Base-by-base conservation (phyloP, 2,329 filamentous ascomycete species). In the Sporothrix luriei region DNA sequence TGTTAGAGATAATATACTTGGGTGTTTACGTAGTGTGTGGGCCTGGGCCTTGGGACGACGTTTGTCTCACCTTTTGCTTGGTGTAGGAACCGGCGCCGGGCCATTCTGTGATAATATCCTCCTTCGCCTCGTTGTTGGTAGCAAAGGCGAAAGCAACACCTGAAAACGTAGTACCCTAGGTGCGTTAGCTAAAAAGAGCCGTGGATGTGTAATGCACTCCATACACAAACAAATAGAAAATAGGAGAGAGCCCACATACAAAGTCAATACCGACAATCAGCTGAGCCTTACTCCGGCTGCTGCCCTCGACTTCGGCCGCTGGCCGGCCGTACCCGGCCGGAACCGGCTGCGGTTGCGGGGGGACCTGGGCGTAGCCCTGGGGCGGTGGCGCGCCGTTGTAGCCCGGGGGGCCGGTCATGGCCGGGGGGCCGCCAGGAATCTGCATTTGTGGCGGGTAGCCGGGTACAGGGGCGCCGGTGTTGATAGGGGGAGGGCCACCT, bases 41-140 rank as follows among this genome's bases (percentile, higher is more conserved):
- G 46, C 57, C 38, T 43, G 21, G 57, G 38, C 38, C 26, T 21
- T 62, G 7, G 4, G 55, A 46, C 57, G 57, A 43, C 4, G 40
- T 16, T 26, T 62, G 29, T 71, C 79, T 59, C 79, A 97, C 94
- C 90, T 99, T 99, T 82, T 99, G 95, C 83, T 98, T 98, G 66
- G 95, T 97, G 79, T 97, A 94, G 69, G 95, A 97, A 75, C 95
- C 95, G 48, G 95, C 94, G 75, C 95, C 95, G 33, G 95, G 95
- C 95, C 95, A 99, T 82, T 99, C 95, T 73, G 94, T 96, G 76
- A 99, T 99, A 76, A 98, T 98, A 80, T 98, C 94, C 81, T 98
- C 95, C 80, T 97, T 96, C 71, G 94, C 93, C 80, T 97, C 94
- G 75, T 94, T 97, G 82, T 97, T 97, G 71, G 94, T 97, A 72